Evolutionary conservation across 2,329 filamentous ascomycete genomes (phyloP).

Genomic region (Trichoderma semiorbis): DNA sequence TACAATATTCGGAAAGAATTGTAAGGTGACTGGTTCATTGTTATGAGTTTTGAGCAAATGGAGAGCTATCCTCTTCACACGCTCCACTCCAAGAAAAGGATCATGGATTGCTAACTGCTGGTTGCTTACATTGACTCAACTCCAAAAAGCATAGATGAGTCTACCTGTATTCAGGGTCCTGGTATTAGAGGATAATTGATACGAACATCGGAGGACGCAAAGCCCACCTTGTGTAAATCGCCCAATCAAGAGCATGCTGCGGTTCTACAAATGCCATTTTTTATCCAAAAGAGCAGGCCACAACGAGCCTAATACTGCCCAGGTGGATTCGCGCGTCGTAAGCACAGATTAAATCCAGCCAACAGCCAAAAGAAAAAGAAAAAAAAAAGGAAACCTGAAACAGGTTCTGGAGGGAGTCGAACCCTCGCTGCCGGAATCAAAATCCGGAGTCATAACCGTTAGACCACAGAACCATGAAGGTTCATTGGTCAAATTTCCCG

Average conservation of each 20-base stretch:
- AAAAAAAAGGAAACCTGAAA: neutral
- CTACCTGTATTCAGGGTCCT: neutral
- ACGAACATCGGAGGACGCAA: neutral
- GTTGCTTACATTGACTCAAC: neutral
- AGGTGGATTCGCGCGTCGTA: neutral
- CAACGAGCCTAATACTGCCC: neutral
- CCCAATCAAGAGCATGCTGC: neutral
- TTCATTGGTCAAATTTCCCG: neutral
- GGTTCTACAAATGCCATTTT: neutral
- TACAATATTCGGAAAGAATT: neutral
- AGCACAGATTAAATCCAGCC: neutral
- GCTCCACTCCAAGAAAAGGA: neutral
- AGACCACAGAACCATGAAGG: slow-evolving; percentile 20
- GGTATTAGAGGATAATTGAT: neutral
- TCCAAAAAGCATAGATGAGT: neutral
- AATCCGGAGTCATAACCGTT: slow-evolving; percentile 23
- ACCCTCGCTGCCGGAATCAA: slow-evolving; percentile 23
- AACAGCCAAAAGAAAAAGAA: neutral
- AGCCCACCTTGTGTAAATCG: neutral
- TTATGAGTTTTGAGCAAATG: neutral
- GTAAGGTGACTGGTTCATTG: neutral
- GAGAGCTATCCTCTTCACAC: neutral
- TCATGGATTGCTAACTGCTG: neutral
- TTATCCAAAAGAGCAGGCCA: neutral
- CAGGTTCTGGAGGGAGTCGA: slow-evolving; percentile 20